Evolutionary conservation across 306 rosid genomes (phyloP), one percentile per base, ranked within the genome.

Genomic region (Corylus americana): DNA sequence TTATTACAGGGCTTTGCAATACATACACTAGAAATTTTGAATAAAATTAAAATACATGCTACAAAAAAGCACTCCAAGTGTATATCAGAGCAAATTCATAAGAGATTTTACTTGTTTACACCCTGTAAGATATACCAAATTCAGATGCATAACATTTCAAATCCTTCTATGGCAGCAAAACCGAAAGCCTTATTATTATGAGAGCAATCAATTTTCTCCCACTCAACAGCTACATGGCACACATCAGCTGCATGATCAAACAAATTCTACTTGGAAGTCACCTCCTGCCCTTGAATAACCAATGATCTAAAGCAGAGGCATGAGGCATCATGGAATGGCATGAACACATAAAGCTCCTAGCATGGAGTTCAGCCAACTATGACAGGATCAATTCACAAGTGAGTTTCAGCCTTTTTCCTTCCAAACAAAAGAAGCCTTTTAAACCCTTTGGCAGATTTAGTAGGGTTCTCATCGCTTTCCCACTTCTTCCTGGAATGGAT

Each of bases 401-500:
- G 85, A 53, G 84, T 73, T 83, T 92, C 89, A 83, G 80, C 86
- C 82, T 78, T 80, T 93, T 77, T 67, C 72, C 89, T 88, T 74
- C 99, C 98, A 78, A 95, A 95, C 88, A 93, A 83, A 61, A 95
- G 96, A 80, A 95, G 98, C 90, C 89, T 95, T 53, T 95, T 91
- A 48, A 93, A 90, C 72, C 98, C 99, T 79, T 89, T 95, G 25
- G 87, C 84, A 1, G 93, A 83, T 84, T 95, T 95, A 3, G 98
- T 84, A 70, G 93, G 82, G 86, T 86, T 88, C 72, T 91, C 97
- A n/a, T 82, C 97, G 35, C 84, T 88, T 76, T 83, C 91, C 99
- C 99, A 95, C 85, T 95, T 95, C 94, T 93, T 95, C 87, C 98
- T 88, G 66, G 94, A 86, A 79, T 89, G 90, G 72, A 73, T 61